Evolutionary conservation across 2,329 filamentous ascomycete species (phyloP).

Genomic region (Arthrobotrys megalospora): DNA sequence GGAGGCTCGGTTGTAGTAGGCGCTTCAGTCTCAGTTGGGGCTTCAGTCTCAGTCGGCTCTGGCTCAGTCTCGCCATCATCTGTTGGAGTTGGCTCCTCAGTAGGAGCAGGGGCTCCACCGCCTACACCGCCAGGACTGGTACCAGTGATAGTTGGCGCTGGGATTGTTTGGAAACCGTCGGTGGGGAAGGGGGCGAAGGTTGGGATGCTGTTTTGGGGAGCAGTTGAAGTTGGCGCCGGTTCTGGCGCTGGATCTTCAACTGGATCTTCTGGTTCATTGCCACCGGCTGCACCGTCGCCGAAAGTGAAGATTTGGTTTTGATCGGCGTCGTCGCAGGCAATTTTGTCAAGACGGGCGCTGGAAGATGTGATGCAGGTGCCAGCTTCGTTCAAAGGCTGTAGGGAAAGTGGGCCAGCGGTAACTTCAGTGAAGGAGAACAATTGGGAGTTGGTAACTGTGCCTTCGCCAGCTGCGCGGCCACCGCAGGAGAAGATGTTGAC

Average conservation of each 20-base stretch:
- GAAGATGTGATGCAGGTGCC: slow-evolving; percentile 71
- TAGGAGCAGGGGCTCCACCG: not conserved
- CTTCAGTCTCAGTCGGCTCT: slow-evolving; percentile 17
- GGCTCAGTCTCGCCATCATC: slow-evolving; percentile 1
- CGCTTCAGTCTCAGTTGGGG: not conserved
- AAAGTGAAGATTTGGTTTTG: slow-evolving; percentile 69
- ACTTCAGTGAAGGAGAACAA: slow-evolving; percentile 70
- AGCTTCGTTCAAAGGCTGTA: slow-evolving; percentile 70
- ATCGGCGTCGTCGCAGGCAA: slow-evolving; percentile 68
- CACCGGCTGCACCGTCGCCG: slow-evolving; percentile 41
- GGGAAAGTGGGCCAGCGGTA: slow-evolving; percentile 67
- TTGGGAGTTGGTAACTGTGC: slow-evolving; percentile 72
- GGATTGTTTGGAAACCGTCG: slow-evolving; percentile 34
- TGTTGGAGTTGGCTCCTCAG: slow-evolving; percentile 17
- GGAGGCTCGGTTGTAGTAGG: slow-evolving; percentile 6
- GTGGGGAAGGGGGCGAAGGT: slow-evolving; percentile 7
- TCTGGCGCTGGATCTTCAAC: not conserved
- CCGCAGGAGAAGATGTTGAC: slow-evolving; percentile 75
- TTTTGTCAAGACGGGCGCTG: slow-evolving; percentile 69
- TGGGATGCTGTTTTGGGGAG: slow-evolving; percentile 11
- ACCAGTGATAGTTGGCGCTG: slow-evolving; percentile 22
- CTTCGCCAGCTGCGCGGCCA: slow-evolving; percentile 73
- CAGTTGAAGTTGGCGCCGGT: not conserved
- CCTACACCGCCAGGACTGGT: not conserved
- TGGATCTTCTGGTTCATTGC: slow-evolving; percentile 20